Conservation (phyloP, 169 alveolate species). For the Cyclospora cayetanensis region DNA sequence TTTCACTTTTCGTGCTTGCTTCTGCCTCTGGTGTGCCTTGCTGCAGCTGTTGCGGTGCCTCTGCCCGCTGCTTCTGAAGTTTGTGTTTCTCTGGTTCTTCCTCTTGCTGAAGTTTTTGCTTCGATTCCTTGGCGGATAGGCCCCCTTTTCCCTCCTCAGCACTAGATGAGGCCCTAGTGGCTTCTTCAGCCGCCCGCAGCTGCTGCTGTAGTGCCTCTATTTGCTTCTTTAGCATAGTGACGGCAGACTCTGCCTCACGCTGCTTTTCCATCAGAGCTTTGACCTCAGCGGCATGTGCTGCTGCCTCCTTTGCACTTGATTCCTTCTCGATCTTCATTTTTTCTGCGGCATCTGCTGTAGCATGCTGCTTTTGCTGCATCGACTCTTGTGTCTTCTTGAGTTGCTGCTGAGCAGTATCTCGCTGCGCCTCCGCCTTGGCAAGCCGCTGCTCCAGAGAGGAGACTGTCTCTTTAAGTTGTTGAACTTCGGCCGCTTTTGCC, state of each 20-base stretch:
- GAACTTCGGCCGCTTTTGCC: background rate
- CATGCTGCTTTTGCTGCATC: background rate
- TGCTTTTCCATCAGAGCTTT: background rate
- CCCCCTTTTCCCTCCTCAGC: too few relatives aligned
- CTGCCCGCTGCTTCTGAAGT: background rate
- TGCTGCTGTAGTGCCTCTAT: background rate
- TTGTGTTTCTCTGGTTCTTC: background rate
- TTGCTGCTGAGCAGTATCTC: background rate
- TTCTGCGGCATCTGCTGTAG: background rate
- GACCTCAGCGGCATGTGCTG: background rate
- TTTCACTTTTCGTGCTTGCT: background rate
- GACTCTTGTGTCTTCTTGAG: background rate
- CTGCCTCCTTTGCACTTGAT: background rate
- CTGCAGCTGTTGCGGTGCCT: background rate
- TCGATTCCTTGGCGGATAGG: too few relatives aligned
- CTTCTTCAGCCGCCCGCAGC: constrained; percentile 15
- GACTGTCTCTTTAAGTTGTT: background rate
- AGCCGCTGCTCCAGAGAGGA: background rate
- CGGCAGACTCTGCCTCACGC: background rate
- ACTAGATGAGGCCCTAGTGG: too few relatives aligned
- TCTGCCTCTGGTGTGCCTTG: background rate
- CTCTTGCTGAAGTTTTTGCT: too few relatives aligned
- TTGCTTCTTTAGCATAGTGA: background rate
- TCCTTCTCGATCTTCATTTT: background rate
- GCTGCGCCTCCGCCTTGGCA: background rate